Evolutionary conservation across 495 filamentous ascomycete species (phyloP), one percentile per base, ranked within the genome.

Genomic region (Lasiosphaeriaceae sp.): DNA sequence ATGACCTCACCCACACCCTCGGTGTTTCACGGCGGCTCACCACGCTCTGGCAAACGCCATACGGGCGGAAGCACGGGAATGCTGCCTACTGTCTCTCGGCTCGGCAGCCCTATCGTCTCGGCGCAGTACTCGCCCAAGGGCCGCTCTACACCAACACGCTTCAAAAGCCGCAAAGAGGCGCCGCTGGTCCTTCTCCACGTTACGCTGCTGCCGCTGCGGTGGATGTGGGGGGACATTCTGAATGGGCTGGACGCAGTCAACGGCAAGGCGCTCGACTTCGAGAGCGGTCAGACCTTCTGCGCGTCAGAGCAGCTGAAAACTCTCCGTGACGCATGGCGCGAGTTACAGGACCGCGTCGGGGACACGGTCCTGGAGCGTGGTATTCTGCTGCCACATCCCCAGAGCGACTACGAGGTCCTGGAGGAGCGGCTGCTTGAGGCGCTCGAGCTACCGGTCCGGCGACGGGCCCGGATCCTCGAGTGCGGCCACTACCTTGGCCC

Each of bases 381-480:
- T 1, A 79, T 98, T 16, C 75, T 98, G 43, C 80, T 98, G 8
- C 85, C 90, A 1, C 94, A 98, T 65, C 94, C 94, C 12, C 83
- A 88, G 62, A 90, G 92, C 56, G 87, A 95, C 60, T 97, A 92
- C 65, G 93, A 96, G 64, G 71, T 96, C 22, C 82, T 98, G 0
- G 94, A 98, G 70, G 94, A 97, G 69, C 79, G 92, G 16, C 74
- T 98, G n/a, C 72, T 97, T 3, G 93, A 96, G 70, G 86, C 87
- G 8, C 72, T 98, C 23, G 90, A 96, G 61, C 73, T 96, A 12
- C 86, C 86, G 35, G 74, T 81, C 1, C 70, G 67, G 20, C 69
- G 75, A n/a, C 67, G 78, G 39, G 86, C 90, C 0, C 75, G 86
- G 2, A 82, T 90, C 44, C 71, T 93, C 2, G 87, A 89, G 63